These are phyloP conservation scores for Candida endomychidarum DNA, from an alignment of 805 yeast genomes.

Conservation along the genomic window DNA sequence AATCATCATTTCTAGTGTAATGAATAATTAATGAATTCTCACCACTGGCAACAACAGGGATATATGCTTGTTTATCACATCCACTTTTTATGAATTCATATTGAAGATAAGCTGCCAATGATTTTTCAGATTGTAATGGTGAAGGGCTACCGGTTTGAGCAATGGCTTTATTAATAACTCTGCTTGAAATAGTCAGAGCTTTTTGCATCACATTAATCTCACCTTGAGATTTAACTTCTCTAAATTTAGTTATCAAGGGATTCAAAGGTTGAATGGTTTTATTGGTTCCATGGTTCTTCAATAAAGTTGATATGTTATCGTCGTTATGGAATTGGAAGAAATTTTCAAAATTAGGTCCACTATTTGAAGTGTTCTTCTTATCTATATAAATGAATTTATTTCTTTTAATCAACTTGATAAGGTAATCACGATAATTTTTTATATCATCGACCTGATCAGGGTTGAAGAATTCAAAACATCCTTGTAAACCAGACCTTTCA, in stretches of 20 bases:
- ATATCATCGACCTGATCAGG: constrained; percentile 72
- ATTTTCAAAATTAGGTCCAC: constrained; percentile 2
- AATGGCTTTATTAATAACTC: constrained; percentile 82
- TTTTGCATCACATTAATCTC: constrained; percentile 78
- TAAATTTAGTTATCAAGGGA: constrained; percentile 44
- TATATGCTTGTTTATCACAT: constrained; percentile 84
- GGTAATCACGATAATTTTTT: constrained; percentile 40
- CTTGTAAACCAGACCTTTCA: constrained; percentile 79
- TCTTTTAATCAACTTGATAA: constrained; percentile 48
- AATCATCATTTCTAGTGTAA: constrained; percentile 88
- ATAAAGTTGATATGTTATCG: constrained; percentile 12
- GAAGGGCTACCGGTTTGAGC: constrained; percentile 46
- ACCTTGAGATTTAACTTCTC: constrained; percentile 72
- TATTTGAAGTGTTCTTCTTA: background rate
- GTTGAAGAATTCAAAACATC: constrained; percentile 80
- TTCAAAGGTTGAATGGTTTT: constrained; percentile 45
- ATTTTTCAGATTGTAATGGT: constrained; percentile 68
- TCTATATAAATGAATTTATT: constrained; percentile 60
- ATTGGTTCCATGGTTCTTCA: constrained; percentile 16
- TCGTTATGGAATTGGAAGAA: constrained; percentile 2
- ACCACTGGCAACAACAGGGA: constrained; percentile 97
- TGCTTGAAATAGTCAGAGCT: constrained; percentile 80
- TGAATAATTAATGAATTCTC: constrained; percentile 87
- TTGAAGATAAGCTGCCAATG: constrained; percentile 77
- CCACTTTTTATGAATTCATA: constrained; percentile 84